phyloP scores from a whole-genome alignment of 2,329 filamentous ascomycete species.

The Penicillium janthinellum region DNA sequence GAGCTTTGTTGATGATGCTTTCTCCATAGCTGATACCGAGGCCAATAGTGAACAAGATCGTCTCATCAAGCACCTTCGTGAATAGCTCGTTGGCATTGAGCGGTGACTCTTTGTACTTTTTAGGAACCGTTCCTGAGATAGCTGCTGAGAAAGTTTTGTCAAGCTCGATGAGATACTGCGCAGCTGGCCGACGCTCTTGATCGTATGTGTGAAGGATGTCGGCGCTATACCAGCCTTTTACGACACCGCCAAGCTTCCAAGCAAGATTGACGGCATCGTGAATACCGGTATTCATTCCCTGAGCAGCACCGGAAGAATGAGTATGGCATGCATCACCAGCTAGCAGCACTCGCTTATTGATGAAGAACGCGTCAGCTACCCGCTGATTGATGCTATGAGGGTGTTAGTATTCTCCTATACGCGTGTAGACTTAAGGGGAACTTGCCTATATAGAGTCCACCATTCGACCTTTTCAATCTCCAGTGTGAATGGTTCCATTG shows the following conservation, averaged over 20 bases:
- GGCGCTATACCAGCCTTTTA: slow-evolving; percentile 28
- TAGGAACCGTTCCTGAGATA: slow-evolving; percentile 13
- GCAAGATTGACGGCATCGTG: slow-evolving; percentile 55
- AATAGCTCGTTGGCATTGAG: slow-evolving; percentile 24
- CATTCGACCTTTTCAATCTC: slow-evolving; percentile 29
- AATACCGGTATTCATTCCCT: slow-evolving; percentile 58
- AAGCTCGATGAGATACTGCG: slow-evolving; percentile 34
- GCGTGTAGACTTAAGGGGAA: background rate
- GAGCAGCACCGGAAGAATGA: slow-evolving; percentile 55
- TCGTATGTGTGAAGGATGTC: slow-evolving; percentile 33
- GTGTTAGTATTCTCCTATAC: background rate
- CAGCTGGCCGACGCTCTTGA: slow-evolving; percentile 33
- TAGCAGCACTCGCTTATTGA: slow-evolving; percentile 51
- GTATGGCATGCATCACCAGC: slow-evolving; percentile 51
- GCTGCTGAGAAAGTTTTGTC: slow-evolving; percentile 32
- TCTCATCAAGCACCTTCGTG: slow-evolving; percentile 26
- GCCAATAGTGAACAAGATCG: slow-evolving; percentile 30
- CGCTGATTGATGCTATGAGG: slow-evolving; percentile 38
- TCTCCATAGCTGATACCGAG: slow-evolving; percentile 28
- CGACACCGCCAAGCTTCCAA: slow-evolving; percentile 54
- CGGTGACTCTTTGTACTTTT: slow-evolving; percentile 21
- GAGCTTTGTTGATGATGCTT: slow-evolving; percentile 16
- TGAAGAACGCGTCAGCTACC: slow-evolving; percentile 38
- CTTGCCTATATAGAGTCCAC: slow-evolving; percentile 30
- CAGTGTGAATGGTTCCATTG: slow-evolving; percentile 24